phyloP scores from a whole-genome alignment of 495 filamentous ascomycete genomes.

The Penicillium dipodomyicola region DNA sequence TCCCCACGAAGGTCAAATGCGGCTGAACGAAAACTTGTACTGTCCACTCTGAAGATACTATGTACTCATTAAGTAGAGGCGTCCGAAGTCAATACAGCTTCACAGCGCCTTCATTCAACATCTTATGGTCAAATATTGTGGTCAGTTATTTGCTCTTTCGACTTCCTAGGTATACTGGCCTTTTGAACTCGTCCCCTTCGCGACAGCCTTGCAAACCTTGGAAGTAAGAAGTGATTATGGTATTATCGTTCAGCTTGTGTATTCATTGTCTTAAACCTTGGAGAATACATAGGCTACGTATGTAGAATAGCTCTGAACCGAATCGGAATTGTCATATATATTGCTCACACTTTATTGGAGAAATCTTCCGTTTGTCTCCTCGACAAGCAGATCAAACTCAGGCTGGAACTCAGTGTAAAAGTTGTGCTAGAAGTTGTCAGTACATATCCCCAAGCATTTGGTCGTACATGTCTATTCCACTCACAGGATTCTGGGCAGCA shows the following conservation, averaged over 20 bases:
- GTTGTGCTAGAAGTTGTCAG: constrained; percentile 35
- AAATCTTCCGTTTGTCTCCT: constrained; percentile 44
- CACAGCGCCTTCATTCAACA: too few species aligned
- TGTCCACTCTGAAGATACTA: neutral
- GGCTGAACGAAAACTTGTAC: neutral
- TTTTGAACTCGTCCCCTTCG: too few species aligned
- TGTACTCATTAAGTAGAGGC: too few species aligned
- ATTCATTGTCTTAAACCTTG: neutral
- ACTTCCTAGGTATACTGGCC: too few species aligned
- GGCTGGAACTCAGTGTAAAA: constrained; percentile 49
- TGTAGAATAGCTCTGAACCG: constrained; percentile 3
- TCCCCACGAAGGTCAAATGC: neutral
- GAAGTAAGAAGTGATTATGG: too few species aligned
- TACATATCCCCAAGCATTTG: neutral
- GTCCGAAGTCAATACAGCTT: too few species aligned
- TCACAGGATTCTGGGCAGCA: constrained; percentile 41
- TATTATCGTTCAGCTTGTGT: too few species aligned
- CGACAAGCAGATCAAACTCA: constrained; percentile 45
- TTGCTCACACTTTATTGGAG: constrained; percentile 24
- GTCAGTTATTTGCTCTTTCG: too few species aligned
- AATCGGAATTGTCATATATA: constrained; percentile 3
- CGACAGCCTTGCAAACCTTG: too few species aligned
- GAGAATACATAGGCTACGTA: neutral
- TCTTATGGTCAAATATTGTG: too few species aligned
- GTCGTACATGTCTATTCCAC: constrained; percentile 3